Evolutionary conservation across 2,329 filamentous ascomycete species (phyloP), one percentile per base, ranked within the genome.

Genomic region (Onygenales sp.): DNA sequence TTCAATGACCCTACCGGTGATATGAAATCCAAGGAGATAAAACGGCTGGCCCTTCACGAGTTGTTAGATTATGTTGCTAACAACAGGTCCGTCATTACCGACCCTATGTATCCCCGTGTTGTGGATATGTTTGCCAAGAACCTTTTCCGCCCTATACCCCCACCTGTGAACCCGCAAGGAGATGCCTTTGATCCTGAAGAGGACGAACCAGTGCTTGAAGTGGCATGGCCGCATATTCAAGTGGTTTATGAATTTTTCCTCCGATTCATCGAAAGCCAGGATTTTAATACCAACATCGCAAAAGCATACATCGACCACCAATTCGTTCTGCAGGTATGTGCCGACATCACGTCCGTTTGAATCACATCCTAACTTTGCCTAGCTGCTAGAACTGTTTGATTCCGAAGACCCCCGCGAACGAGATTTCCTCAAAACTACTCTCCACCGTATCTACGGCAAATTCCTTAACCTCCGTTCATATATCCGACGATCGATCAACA

Each of bases 1-100:
- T 98, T 98, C 76, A 98, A 97, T 69, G 93, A 98, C 72, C 89
- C 92, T 48, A 95, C 89, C 60, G 91, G 86, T 61, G 93, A 98
- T 69, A 97, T 98, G 91, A 98, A 98, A 72, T 95, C 92, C 47
- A 98, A 98, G 76, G 93, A 98, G 74, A 97, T 98, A 79, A 98
- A 98, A 78, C 83, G 93, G 65, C 77, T 98, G 61, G 93, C 93
- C 43, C 79, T 98, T 44, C 93, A 98, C 69, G 93, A 98, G 70
- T 78, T 98, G 57, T 81, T 98, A 59, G 93, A 98, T 71, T 98
- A 98, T 68, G 93, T 98, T 54, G 92, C 93, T 64, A 97, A 97
- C 73, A 98, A 98, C 70, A 83, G 93, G 63, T 92, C 95, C 65
- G 93, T 98, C 67, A 98, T 98, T 65, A 96, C 91, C 2, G 93